phyloP scores from a whole-genome alignment of 2,329 filamentous ascomycete species.

The Ophiostoma perfectum region DNA sequence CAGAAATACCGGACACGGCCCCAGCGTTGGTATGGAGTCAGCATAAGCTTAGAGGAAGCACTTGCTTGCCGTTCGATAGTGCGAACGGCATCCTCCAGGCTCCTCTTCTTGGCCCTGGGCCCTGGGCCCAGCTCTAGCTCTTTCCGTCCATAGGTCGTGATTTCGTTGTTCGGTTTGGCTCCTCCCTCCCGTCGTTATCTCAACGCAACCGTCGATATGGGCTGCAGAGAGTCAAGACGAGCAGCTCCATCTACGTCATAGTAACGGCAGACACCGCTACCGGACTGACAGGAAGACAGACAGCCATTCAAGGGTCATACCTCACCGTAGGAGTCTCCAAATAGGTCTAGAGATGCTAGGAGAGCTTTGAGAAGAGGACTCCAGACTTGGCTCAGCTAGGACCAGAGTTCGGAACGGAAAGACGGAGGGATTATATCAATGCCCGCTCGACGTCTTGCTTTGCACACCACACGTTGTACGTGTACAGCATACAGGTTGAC shows the following conservation, averaged over 20 bases:
- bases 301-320: background rate
- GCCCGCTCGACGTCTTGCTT: background rate
- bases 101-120: background rate
- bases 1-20: background rate
- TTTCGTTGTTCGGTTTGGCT: background rate
- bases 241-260: no score
- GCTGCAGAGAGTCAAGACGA: background rate
- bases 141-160: background rate
- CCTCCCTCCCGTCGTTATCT: background rate
- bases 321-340: background rate
- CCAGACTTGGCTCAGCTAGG: background rate
- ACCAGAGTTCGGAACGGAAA: background rate
- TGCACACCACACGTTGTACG: no score
- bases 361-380: no score
- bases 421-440: background rate
- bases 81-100: background rate
- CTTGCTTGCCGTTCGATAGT: slow-evolving; percentile 2
- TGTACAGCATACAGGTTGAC: background rate
- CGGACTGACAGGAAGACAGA: background rate
- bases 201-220: background rate
- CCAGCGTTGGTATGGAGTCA: background rate
- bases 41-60: background rate
- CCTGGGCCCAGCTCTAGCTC: background rate
- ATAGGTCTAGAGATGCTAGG: background rate
- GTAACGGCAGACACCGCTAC: no score